phyloP scores from a whole-genome alignment of 345 rosid genomes.

The Corchorus olitorius region DNA sequence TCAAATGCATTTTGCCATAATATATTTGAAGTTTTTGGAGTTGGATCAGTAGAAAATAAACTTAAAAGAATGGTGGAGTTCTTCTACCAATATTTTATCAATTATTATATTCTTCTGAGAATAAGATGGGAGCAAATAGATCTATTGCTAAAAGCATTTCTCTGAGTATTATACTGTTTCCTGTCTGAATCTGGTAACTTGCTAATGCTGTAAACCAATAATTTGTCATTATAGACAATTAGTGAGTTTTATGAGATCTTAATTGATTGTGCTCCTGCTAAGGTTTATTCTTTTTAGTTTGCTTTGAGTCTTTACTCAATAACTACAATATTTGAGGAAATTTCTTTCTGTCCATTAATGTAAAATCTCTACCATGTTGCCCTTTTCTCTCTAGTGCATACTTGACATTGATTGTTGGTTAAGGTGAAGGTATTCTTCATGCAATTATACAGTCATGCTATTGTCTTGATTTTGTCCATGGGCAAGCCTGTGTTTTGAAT shows the following conservation, averaged over 20 bases:
- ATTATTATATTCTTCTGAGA: neutral
- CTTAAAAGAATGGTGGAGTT: neutral
- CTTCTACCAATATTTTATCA: constrained; percentile 7
- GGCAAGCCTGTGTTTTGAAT: neutral
- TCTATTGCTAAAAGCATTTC: neutral
- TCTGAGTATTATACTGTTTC: neutral
- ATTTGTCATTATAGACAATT: neutral
- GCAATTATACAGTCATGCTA: neutral
- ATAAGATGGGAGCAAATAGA: neutral
- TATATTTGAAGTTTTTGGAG: neutral
- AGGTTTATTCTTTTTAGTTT: neutral
- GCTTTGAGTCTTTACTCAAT: neutral
- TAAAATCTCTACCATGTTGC: neutral
- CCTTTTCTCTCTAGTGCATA: neutral
- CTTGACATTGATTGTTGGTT: neutral
- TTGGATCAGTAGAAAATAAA: neutral
- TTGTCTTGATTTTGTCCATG: neutral
- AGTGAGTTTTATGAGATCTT: neutral
- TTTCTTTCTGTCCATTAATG: neutral
- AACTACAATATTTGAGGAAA: neutral
- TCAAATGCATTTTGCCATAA: neutral
- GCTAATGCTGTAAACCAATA: constrained; percentile 1
- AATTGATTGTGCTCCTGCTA: neutral
- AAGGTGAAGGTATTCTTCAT: neutral
- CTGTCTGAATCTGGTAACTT: neutral